Evolutionary conservation across 257 asterid genomes (phyloP), one percentile per base, ranked within the genome.

Genomic region (Parsonsia alboflavescens): DNA sequence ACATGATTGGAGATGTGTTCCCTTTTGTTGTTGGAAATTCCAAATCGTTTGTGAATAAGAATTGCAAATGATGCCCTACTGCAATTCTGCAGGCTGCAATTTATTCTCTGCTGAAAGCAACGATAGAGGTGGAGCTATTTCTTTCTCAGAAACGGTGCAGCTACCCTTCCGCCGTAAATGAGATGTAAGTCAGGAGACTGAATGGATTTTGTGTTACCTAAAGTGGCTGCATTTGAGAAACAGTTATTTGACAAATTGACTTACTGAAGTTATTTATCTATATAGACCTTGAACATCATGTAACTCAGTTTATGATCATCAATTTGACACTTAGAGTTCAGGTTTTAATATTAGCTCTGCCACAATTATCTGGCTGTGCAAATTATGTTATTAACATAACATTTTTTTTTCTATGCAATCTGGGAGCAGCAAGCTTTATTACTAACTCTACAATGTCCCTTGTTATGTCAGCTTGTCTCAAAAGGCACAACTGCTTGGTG

Each of bases 141-240:
- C 95, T 88, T 75, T 88, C 95, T 52, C 96, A 85, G 48, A 91
- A 91, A 69, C 91, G 91, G 80, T 74, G 84, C 84, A 85, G 75
- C 90, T 82, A 76, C 77, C 83, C 85, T 45, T 87, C 94, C 81
- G 80, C 89, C 58, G 95, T 87, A 68, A 73, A 73, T 30, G 85
- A 87, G 77, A 88, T 86, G 97, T 89, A 86, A 83, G 96, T 84
- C 72, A 56, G 45, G 68, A 65, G 68, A 64, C 74, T 81, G 72
- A 42, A 52, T 72, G 42, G 41, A 65, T 72, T 21, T n/a, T 53
- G 16, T 45, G 19, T 28, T 22, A 57, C 21, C 8, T 26, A 19
- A 58, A 72, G 24, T 15, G 19, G 61, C 53, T 49, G 61, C 16
- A 48, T 71, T 16, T 71, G 46, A 33, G 39, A 26, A 22, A 42